Conservation (phyloP, 139 green algal genomes). For the Closterium sp. region DNA sequence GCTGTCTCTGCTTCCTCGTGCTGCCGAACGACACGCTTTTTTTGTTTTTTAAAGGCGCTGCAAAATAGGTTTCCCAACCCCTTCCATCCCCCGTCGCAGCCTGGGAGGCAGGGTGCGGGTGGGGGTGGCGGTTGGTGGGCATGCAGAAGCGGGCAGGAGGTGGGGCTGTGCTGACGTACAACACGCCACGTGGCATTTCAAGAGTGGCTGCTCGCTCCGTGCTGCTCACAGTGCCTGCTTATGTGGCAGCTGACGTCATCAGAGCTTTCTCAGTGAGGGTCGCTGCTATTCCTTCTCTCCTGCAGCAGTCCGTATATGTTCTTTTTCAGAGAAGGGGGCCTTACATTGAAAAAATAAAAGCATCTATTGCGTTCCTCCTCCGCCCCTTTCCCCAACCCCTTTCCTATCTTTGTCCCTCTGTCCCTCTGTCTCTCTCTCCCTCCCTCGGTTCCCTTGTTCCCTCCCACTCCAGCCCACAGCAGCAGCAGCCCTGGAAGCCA, state of each 20-base stretch:
- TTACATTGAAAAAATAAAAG: too few species aligned
- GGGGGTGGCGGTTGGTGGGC: constrained; percentile 82
- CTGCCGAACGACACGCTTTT: too few species aligned
- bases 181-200: constrained; percentile 78
- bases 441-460: not conserved
- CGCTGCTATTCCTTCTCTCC: not conserved
- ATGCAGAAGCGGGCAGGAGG: constrained; percentile 65
- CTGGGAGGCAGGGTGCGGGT: constrained; percentile 56
- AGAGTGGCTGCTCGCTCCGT: constrained; percentile 63
- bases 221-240: constrained; percentile 85
- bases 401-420: too few species aligned
- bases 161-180: constrained; percentile 64
- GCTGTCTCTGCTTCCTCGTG: too few species aligned
- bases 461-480: constrained; percentile 50
- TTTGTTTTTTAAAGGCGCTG: too few species aligned
- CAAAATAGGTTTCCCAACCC: too few species aligned
- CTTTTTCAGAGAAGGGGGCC: too few species aligned
- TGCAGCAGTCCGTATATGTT: too few species aligned
- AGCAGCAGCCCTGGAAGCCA: constrained; percentile 64
- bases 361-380: too few species aligned
- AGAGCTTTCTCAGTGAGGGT: constrained; percentile 38
- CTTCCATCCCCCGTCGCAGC: not conserved
- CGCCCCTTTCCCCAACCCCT: too few species aligned
- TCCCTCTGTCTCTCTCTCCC: not conserved
- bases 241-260: constrained; percentile 82